These are phyloP conservation scores for Arctostaphylos glauca DNA, from an alignment of 148 eudicot species.

Conservation along the genomic window DNA sequence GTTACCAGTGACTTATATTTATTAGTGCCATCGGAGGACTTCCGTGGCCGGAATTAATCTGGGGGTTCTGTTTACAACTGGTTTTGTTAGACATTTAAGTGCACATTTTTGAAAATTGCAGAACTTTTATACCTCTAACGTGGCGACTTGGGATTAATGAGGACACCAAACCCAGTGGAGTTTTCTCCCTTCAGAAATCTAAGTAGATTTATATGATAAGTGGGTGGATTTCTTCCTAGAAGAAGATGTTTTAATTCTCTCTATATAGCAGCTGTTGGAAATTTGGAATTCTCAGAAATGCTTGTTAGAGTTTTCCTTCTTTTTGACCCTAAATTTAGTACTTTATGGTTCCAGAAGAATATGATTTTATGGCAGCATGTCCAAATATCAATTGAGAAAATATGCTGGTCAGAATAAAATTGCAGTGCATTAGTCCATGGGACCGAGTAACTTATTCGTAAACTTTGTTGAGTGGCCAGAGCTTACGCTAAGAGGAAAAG, in stretches of 20 bases:
- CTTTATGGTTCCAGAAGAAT: not conserved
- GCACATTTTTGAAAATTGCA: not conserved
- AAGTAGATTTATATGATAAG: not conserved
- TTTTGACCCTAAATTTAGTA: not conserved
- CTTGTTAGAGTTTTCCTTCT: not conserved
- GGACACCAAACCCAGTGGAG: not conserved
- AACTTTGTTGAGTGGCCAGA: constrained; percentile 18
- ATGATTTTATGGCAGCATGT: not conserved
- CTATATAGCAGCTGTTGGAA: not conserved
- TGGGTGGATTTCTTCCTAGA: not conserved
- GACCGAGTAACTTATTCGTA: not conserved
- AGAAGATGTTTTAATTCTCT: not conserved
- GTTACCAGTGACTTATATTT: not conserved
- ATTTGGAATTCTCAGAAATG: not conserved
- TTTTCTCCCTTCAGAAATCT: not conserved
- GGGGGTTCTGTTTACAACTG: not conserved
- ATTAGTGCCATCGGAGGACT: not conserved
- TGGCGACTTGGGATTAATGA: not conserved
- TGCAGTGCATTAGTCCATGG: not conserved
- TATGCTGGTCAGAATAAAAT: not conserved
- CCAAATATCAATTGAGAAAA: not conserved
- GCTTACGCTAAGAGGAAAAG: constrained; percentile 16
- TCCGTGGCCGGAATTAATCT: not conserved
- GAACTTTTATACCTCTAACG: not conserved
- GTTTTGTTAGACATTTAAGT: not conserved